Base-by-base conservation (phyloP, 345 rosid species). In the Eucalyptus shirleyi region DNA sequence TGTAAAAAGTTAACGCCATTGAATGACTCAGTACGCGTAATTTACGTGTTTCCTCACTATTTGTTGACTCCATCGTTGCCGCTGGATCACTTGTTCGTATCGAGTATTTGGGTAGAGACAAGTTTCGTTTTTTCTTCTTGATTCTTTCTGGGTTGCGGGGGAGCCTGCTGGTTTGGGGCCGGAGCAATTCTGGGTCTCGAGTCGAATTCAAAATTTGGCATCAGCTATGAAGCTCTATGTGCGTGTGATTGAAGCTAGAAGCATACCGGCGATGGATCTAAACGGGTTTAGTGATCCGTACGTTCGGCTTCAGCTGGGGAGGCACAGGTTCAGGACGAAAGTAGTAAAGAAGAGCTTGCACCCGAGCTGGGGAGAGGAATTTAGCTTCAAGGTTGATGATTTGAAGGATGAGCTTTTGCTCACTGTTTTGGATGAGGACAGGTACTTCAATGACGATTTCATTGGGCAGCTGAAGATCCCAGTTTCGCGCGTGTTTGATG, bases 221-320 rank as follows among this genome's bases (percentile, higher is more conserved):
- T 15, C 17, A 45, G 88, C 88, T 65, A 97, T 98, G 98, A 98
- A 93, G 95, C 96, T 98, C 32, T 89, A 92, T 90, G 98, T 96
- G 55, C 92, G 97, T 62, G 96, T 96, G 50, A 88, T 94, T 28
- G 99, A 98, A 93, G 99, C 98, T 5, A 94, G 98, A 90, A 97
- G 96, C 91, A 89, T 98, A 65, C 99, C 98, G 6, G 94, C 98
- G 9, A 97, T 93, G 98, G 99, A 97, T 95, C 94, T 92, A 55
- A 98, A 98, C 90, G 99, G 99, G 81, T 91, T 86, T 47, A 97
- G 99, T 92, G 99, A 97, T 91, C 99, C 99, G 7, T 98, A 98
- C 88, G 99, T 96, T 47, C 95, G 91, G 94, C 92, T 98, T 72
- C 96, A 95, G 92, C 92, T 98, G 30, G 99, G 99, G 6, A 96